phyloP scores from a whole-genome alignment of 2,329 filamentous ascomycete genomes.

The Xylaria sp. region DNA sequence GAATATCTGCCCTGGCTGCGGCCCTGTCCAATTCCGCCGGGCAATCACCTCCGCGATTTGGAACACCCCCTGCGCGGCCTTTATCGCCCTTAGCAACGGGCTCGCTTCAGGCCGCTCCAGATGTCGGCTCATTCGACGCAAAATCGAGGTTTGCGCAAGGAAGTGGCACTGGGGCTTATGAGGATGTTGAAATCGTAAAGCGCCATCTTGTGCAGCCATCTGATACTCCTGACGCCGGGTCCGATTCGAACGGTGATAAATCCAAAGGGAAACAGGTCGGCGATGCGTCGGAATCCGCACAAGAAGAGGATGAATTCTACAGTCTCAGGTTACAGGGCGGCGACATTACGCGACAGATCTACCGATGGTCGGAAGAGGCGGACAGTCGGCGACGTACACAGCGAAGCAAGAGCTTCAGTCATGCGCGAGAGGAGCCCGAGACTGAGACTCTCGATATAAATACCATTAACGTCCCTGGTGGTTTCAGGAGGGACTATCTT shows the following conservation, averaged over 20 bases:
- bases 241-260: conserved; percentile 52
- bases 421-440: conserved; percentile 80
- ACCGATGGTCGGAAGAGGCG: conserved; percentile 94
- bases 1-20: conserved; percentile 86
- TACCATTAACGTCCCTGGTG: conserved; percentile 91
- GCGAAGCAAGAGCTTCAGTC: conserved; percentile 88
- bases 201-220: conserved; percentile 83
- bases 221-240: conserved; percentile 58
- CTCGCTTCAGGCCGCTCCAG: conserved; percentile 68
- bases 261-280: conserved; percentile 65
- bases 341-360: conserved; percentile 93
- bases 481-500: conserved; percentile 91
- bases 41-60: conserved; percentile 75
- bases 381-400: conserved; percentile 75
- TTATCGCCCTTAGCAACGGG: conserved; percentile 67
- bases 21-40: conserved; percentile 82
- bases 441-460: conserved; percentile 85
- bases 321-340: conserved; percentile 93
- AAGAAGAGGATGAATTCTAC: conserved; percentile 85
- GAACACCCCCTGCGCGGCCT: conserved; percentile 70
- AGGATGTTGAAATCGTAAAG: conserved; percentile 91
- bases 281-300: conserved; percentile 51
- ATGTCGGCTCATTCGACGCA: conserved; percentile 87
- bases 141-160: conserved; percentile 62
- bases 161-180: conserved; percentile 70